Conservation (phyloP, 2,329 filamentous ascomycete species). For the Ophioceras dolichostomum region DNA sequence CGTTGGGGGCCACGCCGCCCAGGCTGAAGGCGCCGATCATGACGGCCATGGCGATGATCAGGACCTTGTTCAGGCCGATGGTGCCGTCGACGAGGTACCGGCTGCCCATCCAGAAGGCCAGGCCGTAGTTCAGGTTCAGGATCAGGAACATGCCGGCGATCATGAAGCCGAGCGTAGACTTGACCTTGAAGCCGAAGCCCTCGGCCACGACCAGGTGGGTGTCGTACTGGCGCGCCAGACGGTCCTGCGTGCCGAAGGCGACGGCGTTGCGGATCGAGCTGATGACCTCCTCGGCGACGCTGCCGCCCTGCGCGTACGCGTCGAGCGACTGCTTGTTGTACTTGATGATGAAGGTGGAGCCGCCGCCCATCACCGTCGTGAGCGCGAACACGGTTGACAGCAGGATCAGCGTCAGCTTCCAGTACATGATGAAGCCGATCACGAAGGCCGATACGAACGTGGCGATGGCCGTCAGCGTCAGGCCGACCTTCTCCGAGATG, state of each 20-base stretch:
- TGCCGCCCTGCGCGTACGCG: constrained; percentile 74
- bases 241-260: constrained; percentile 87
- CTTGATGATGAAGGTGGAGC: constrained; percentile 64
- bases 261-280: constrained; percentile 86
- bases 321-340: constrained; percentile 68
- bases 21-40: constrained; percentile 90
- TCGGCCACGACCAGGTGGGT: constrained; percentile 60
- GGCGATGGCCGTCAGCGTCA: constrained; percentile 64
- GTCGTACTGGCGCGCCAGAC: constrained; percentile 80
- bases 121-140: constrained; percentile 75
- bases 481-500: constrained; percentile 76
- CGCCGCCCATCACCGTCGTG: constrained; percentile 60
- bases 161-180: constrained; percentile 64
- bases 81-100: constrained; percentile 57
- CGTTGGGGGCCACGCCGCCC: constrained; percentile 75
- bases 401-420: constrained; percentile 86
- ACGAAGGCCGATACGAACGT: constrained; percentile 84
- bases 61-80: constrained; percentile 54
- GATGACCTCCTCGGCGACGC: constrained; percentile 85
- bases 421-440: constrained; percentile 82
- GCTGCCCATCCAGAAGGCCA: constrained; percentile 83
- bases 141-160: constrained; percentile 73
- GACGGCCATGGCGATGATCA: constrained; percentile 81
- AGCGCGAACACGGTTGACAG: constrained; percentile 72
- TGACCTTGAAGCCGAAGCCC: constrained; percentile 63